A percentile compares a stretch with the other conserved stretches of the same genome.
These are phyloP conservation scores for Magnusiomyces magnusii DNA, from an alignment of 1,139 yeast genomes.

Conservation along the genomic window DNA sequence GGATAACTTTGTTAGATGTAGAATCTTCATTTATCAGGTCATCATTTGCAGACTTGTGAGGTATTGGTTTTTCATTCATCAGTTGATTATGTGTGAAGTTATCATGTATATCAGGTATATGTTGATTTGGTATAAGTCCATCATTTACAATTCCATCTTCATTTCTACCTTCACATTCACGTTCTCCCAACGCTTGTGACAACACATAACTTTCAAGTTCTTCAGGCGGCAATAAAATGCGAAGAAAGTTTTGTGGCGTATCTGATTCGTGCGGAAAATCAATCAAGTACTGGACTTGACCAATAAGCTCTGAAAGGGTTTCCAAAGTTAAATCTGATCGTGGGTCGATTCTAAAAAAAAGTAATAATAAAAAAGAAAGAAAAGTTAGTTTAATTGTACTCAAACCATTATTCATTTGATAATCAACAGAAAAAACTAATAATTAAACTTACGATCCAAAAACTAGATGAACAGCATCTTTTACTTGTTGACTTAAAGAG, in stretches of 20 bases:
- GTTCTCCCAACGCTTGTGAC: conserved; percentile 25
- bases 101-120: too few species aligned
- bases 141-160: conserved; percentile 39
- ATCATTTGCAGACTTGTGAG: too few species aligned
- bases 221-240: conserved; percentile 36
- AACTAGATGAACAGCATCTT: conserved; percentile 49
- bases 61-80: too few species aligned
- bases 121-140: too few species aligned
- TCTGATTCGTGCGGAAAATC: conserved; percentile 27
- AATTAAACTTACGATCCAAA: conserved; percentile 38
- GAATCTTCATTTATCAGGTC: too few species aligned
- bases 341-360: conserved; percentile 47
- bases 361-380: too few species aligned
- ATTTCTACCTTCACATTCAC: neutral
- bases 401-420: too few species aligned
- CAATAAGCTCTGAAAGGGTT: conserved; percentile 48
- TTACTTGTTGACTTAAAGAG: conserved; percentile 47
- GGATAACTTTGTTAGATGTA: too few species aligned
- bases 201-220: conserved; percentile 37
- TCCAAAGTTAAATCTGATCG: conserved; percentile 58
- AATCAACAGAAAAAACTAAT: neutral
- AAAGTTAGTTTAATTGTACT: too few species aligned
- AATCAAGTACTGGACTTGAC: conserved; percentile 37
- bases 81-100: too few species aligned
- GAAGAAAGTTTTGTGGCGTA: conserved; percentile 22